Evolutionary conservation across 2,329 filamentous ascomycete species (phyloP).

Genomic region (Calonectria leucothoes): DNA sequence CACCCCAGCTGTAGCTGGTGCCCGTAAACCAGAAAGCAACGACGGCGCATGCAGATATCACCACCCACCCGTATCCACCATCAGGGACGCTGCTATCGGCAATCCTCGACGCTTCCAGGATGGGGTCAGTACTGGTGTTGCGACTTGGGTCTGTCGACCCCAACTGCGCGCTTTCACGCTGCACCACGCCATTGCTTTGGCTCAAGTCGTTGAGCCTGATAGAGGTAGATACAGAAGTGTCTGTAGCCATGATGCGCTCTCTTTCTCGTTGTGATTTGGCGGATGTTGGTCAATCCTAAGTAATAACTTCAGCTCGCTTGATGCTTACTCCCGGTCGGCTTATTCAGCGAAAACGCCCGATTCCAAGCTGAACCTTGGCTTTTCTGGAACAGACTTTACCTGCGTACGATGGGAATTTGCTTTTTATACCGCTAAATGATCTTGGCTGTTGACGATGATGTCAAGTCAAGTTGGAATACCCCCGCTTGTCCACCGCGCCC

Average conservation of each 20-base stretch:
- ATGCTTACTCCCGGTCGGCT: not conserved
- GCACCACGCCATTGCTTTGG: not conserved
- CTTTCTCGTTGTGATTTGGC: not conserved
- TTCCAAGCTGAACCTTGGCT: not conserved
- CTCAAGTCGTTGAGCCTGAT: not conserved
- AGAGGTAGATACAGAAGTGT: not conserved
- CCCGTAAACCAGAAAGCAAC: slow-evolving; percentile 65
- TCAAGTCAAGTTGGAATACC: not conserved
- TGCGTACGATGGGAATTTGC: not conserved
- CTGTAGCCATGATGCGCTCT: not conserved
- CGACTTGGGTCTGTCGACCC: not conserved
- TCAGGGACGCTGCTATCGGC: slow-evolving; percentile 40
- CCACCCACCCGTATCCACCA: slow-evolving; percentile 44
- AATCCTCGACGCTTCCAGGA: slow-evolving; percentile 34
- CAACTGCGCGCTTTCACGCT: not conserved
- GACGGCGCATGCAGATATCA: slow-evolving; percentile 38
- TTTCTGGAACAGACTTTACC: not conserved
- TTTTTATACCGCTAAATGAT: not conserved
- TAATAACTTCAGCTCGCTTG: not conserved
- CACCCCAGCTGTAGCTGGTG: slow-evolving; percentile 68
- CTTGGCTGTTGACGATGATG: not conserved
- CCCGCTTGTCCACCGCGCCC: not conserved
- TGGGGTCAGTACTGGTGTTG: slow-evolving; percentile 22
- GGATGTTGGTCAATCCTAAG: not conserved
- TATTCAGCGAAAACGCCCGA: not conserved